Evolutionary conservation across 257 asterid species (phyloP), one percentile per base, ranked within the genome.

Genomic region (Apocynum venetum): DNA sequence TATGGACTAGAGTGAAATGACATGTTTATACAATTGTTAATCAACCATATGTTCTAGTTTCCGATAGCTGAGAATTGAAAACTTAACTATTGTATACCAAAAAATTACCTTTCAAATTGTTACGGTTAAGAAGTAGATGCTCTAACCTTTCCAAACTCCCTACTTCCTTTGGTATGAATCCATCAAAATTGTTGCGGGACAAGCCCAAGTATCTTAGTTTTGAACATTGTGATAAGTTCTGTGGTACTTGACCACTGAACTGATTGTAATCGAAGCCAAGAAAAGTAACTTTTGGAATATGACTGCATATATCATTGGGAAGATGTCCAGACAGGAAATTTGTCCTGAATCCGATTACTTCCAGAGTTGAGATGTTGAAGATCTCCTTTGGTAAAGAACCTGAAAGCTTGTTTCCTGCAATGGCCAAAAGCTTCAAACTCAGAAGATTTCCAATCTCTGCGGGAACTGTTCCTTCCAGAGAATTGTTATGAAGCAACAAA

Each of bases 401-500:
- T 1, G 76, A 41, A 10, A 80, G 71, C 15, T 5, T 31, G 61
- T 80, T 80, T 9, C 51, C 0, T 44, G 11, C 1, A 4, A 71
- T 20, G 15, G 0, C 0, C 35, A 77, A 11, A 8, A 0, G 1
- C 17, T 25, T 47, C 10, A 68, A 20, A 14, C 15, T 44, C 8
- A 4, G 59, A 71, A 69, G 78, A 52, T 86, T 83, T 0, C 84
- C 87, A 25, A 82, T 59, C 13, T 80, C 80, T 52, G 31, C 41
- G 3, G 87, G 86, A 68, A 87, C 61, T 6, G 14, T 65, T 20
- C 91, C 91, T 25, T 9, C 20, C 0, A 87, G 78, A 13, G 3
- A 41, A 81, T 87, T 87, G 6, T 0, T 10, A 1, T 73, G 20
- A 7, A 87, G 40, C 0, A 31, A 15, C 48, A 85, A 31, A 0